These are phyloP conservation scores for Alternaria sp. DNA, from an alignment of 2,329 filamentous ascomycete species.

Conservation along the genomic window DNA sequence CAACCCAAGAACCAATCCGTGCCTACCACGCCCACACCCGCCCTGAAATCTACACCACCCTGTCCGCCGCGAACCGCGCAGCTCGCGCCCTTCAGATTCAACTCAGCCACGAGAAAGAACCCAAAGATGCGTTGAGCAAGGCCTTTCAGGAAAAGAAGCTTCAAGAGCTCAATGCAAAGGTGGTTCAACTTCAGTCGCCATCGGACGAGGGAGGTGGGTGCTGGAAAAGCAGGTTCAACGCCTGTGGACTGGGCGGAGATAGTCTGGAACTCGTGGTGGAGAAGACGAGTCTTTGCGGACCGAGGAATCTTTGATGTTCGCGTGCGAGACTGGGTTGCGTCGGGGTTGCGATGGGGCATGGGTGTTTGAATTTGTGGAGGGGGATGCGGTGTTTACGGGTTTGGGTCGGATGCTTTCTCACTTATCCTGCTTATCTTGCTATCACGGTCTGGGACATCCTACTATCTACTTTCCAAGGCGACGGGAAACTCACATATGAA, in stretches of 20 bases:
- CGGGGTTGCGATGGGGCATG: background rate
- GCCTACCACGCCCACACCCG: conserved; percentile 14
- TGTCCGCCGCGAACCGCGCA: conserved; percentile 32
- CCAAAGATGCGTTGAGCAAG: background rate
- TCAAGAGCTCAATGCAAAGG: conserved; percentile 17
- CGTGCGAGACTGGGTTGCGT: background rate
- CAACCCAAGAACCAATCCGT: background rate
- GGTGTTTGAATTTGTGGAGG: background rate
- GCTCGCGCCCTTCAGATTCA: conserved; percentile 33
- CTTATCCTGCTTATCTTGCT: background rate
- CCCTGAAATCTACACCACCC: conserved; percentile 30
- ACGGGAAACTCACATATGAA: background rate
- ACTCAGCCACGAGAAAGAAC: conserved; percentile 26
- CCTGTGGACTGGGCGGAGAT: conserved; percentile 18
- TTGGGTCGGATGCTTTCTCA: background rate
- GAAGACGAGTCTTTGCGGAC: conserved; percentile 28
- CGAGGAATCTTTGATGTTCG: conserved; percentile 32
- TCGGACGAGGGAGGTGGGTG: conserved; percentile 11
- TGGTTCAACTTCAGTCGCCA: conserved; percentile 10
- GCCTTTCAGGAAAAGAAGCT: conserved; percentile 24
- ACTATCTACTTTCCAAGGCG: background rate
- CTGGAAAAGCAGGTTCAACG: conserved; percentile 35
- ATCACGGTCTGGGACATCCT: background rate
- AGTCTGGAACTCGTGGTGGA: conserved; percentile 34
- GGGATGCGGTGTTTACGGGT: background rate